Base-by-base conservation (phyloP, 139 green algal species). In the Marvania coccoides region DNA sequence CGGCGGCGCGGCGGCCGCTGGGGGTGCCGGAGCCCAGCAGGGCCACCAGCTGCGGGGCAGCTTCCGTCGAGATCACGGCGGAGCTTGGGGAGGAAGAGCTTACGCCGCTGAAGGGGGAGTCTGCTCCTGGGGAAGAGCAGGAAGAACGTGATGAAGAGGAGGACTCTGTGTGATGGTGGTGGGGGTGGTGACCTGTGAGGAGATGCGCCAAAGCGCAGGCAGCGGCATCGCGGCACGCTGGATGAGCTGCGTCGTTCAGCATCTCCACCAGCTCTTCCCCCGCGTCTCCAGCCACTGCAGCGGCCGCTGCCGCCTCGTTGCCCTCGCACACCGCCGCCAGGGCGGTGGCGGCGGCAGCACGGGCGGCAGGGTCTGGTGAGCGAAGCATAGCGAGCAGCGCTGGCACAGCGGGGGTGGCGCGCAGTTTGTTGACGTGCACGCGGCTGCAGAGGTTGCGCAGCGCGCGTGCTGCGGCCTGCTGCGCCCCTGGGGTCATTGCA, bases 381-480 rank as follows among this genome's bases (percentile, higher is more conserved):
- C 23, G 14, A 15, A 63, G 24, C 61, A 66, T 69, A 62, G 14
- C 35, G 38, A 5, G 38, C 60, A 60, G 60, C 47, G 47, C 61
- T 37, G 5, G 47, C 62, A 30, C 40, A 3, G 37, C 59, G 19
- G 19, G 24, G 12, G 29, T n/a, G 12, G 59, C 59, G 37, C 53
- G 37, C 29, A 51, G 10, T 13, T 26, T 39, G 45, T 35, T 36
- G 1, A 45, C 8, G 7, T 62, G 14, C 6, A 63, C 26, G 15
- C 26, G 28, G 23, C 26, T 9, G 47, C 28, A 55, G 13, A 79
- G 45, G 64, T 79, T 79, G 56, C 66, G 68, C 5, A 79, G 37
- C 13, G 69, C 72, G 26, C 72, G 72, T 7, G 68, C 42, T 13
- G 72, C 72, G 15, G 64, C 36, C 67, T 78, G 58, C 70, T 60